Evolutionary conservation across 2,329 filamentous ascomycete genomes (phyloP).

Genomic region (Biscogniauxia marginata): DNA sequence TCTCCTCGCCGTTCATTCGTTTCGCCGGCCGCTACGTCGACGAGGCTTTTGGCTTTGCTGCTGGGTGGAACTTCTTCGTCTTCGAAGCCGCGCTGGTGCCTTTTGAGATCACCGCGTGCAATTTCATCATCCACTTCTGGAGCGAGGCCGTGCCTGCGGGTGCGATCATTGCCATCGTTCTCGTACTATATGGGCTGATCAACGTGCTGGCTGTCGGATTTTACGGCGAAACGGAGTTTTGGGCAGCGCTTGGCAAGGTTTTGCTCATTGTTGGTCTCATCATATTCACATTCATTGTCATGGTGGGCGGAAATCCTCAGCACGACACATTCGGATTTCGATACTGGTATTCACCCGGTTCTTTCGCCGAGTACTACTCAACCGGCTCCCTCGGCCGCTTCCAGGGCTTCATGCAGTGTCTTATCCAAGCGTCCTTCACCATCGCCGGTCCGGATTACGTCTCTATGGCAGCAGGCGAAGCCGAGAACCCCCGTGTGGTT

Average conservation of each 20-base stretch:
- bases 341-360: slow-evolving; percentile 65
- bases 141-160: slow-evolving; percentile 58
- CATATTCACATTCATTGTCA: slow-evolving; percentile 76
- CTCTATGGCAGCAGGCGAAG: slow-evolving; percentile 63
- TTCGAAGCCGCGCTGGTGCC: slow-evolving; percentile 67
- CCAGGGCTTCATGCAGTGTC: slow-evolving; percentile 72
- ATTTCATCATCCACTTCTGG: slow-evolving; percentile 63
- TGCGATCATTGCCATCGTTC: slow-evolving; percentile 59
- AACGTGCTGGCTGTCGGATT: slow-evolving; percentile 73
- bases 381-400: slow-evolving; percentile 67
- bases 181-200: slow-evolving; percentile 54
- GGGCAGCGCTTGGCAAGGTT: slow-evolving; percentile 69
- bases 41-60: slow-evolving; percentile 70
- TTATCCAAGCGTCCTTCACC: slow-evolving; percentile 69
- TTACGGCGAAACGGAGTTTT: slow-evolving; percentile 78
- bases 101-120: slow-evolving; percentile 66
- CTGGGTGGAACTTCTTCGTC: slow-evolving; percentile 73
- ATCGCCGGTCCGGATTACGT: slow-evolving; percentile 62
- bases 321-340: slow-evolving; percentile 72
- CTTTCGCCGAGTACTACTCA: slow-evolving; percentile 66
- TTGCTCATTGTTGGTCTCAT: slow-evolving; percentile 70
- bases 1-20: slow-evolving; percentile 75
- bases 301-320: slow-evolving; percentile 78
- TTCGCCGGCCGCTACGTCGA: slow-evolving; percentile 75
- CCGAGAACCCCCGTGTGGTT: slow-evolving; percentile 65